Evolutionary conservation across 305 asterid genomes (phyloP).

Genomic region (Caryopteris hybrid): DNA sequence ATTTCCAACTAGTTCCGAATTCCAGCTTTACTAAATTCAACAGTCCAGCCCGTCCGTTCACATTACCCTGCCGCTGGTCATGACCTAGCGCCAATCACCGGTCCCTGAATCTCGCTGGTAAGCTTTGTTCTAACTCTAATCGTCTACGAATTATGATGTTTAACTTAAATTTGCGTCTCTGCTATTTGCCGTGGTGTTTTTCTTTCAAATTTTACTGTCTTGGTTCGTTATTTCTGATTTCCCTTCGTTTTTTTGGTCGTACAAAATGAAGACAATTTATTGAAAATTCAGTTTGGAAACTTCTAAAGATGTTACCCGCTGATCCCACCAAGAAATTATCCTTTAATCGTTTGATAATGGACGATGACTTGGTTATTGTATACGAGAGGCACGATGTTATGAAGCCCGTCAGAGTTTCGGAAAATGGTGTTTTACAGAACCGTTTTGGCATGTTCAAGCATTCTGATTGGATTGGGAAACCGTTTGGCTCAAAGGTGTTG

Average conservation of each 20-base stretch:
- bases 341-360: conserved; percentile 45
- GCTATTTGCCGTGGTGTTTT: not conserved
- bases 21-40: not conserved
- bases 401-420: conserved; percentile 74
- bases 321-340: conserved; percentile 50
- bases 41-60: not conserved
- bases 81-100: not conserved
- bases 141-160: not conserved
- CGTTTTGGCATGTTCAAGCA: conserved; percentile 92
- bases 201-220: not conserved
- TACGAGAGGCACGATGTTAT: conserved; percentile 69
- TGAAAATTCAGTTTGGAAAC: not conserved
- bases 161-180: not conserved
- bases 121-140: not conserved
- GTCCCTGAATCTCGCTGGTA: not conserved
- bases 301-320: conserved; percentile 38
- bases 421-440: conserved; percentile 64
- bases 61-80: not conserved
- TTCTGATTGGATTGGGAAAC: conserved; percentile 84
- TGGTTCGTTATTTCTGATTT: not conserved
- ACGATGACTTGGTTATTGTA: conserved; percentile 78
- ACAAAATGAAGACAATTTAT: conserved; percentile 8
- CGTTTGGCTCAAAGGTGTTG: conserved; percentile 78
- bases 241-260: not conserved
- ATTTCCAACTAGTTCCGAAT: not conserved